Conservation (phyloP, 306 rosid species). For the Lagenaria siceraria region DNA sequence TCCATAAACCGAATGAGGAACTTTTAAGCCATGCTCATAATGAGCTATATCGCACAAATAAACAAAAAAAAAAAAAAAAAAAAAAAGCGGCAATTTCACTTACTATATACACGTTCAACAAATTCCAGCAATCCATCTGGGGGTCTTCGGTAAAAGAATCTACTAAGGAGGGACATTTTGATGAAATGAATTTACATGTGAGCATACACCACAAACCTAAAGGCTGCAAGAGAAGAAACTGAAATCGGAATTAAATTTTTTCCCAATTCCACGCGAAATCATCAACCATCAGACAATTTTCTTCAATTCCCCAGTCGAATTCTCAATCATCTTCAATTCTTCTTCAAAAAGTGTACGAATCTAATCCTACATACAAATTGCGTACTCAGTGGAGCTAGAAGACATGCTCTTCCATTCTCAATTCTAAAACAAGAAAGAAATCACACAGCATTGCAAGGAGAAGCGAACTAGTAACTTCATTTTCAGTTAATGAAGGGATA, state of each 20-base stretch:
- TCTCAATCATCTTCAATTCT: neutral
- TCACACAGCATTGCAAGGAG: neutral
- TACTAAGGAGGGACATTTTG: constrained; percentile 77
- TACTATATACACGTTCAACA: constrained; percentile 79
- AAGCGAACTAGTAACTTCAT: neutral
- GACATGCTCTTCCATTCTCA: neutral
- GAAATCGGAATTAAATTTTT: neutral
- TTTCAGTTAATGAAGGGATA: neutral
- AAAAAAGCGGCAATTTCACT: neutral
- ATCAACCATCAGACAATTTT: neutral
- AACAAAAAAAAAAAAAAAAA: neutral
- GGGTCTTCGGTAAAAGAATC: constrained; percentile 90
- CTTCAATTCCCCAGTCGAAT: neutral
- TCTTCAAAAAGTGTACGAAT: neutral
- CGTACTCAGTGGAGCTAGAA: neutral
- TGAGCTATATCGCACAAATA: neutral
- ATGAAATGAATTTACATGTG: neutral
- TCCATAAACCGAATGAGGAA: neutral
- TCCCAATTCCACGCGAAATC: neutral
- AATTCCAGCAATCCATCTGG: constrained; percentile 96
- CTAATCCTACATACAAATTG: neutral
- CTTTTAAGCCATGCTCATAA: neutral
- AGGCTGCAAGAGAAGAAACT: constrained; percentile 6
- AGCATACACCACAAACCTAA: constrained; percentile 10
- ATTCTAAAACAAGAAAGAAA: neutral